Evolutionary conservation across 257 asterid species (phyloP), one percentile per base, ranked within the genome.

Genomic region (Solanum okadae): DNA sequence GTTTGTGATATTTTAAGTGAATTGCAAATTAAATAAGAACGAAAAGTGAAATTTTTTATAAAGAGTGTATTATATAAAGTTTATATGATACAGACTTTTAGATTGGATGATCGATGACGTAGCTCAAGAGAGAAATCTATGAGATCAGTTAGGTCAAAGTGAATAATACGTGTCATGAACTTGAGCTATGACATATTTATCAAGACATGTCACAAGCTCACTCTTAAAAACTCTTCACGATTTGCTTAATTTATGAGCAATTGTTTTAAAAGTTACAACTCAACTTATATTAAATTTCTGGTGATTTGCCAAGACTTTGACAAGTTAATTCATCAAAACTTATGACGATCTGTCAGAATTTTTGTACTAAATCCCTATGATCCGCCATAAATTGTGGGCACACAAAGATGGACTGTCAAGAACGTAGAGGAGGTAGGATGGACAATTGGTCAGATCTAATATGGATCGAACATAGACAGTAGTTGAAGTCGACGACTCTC

Each of bases 101-200:
- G 1, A 16, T 8, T 70, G 6, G 13, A 70, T 3, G n/a, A 33
- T 31, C 33, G 3, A 15, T 31, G 23, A 2, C 0, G 2, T 31
- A 70, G n/a, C 2, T 4, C 2, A 3, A 15, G 5, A 1, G 77
- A 70, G 3, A 70, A 14, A 29, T 70, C 0, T 70, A 1, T 29
- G 23, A 12, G 6, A 13, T 70, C 5, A 29, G 6, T 8, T 29
- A 15, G 3, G 3, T 3, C 6, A 70, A 31, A 67, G 12, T 70
- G 12, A 16, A 70, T 18, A 70, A 70, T 31, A 70, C 0, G 13
- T 31, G n/a, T 16, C n/a, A 31, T 70, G 13, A 31, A 0, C 3
- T 29, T 70, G 40, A 0, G 1, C 0, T 7, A 1, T 29, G 40
- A 29, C 0, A 15, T 0, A 5, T 31, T 7, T 35, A 8, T 4